Percentiles rank a stretch among this genome's conserved stretches.
These are phyloP conservation scores for Mangifera indica DNA, from an alignment of 345 rosid species.

Conservation along the genomic window DNA sequence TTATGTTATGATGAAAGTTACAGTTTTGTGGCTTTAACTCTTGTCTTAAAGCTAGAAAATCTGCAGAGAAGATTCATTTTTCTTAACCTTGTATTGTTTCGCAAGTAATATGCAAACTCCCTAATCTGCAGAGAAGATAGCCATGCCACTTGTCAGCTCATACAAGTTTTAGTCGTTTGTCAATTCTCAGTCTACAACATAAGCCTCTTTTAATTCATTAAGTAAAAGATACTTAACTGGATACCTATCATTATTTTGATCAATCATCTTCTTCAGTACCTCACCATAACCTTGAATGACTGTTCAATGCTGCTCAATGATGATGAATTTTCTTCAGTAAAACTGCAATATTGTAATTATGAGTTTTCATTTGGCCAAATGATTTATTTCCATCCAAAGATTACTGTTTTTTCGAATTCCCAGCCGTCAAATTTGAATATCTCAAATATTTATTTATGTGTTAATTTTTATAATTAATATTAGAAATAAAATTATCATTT, in stretches of 20 bases:
- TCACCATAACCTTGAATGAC: not conserved
- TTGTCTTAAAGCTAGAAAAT: not conserved
- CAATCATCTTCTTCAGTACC: not conserved
- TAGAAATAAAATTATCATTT: too few species aligned
- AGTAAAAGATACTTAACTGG: too few species aligned
- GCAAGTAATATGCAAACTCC: not conserved
- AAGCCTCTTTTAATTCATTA: not conserved
- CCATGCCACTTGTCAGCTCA: not conserved
- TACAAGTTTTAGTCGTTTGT: not conserved
- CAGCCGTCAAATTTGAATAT: too few species aligned
- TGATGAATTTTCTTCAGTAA: not conserved
- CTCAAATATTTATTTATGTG: too few species aligned
- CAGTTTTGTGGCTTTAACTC: not conserved
- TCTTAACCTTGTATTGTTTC: too few species aligned
- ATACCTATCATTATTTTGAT: not conserved
- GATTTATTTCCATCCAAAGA: too few species aligned
- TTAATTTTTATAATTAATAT: too few species aligned
- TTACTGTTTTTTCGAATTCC: too few species aligned
- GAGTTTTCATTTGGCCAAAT: not conserved
- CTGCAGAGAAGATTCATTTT: too few species aligned
- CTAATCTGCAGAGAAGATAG: too few species aligned
- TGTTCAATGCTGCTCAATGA: not conserved
- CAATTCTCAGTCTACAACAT: not conserved
- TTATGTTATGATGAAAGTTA: not conserved
- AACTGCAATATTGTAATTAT: not conserved